These are phyloP conservation scores for Diaporthe amygdali DNA, from an alignment of 2,329 filamentous ascomycete species.

Conservation along the genomic window DNA sequence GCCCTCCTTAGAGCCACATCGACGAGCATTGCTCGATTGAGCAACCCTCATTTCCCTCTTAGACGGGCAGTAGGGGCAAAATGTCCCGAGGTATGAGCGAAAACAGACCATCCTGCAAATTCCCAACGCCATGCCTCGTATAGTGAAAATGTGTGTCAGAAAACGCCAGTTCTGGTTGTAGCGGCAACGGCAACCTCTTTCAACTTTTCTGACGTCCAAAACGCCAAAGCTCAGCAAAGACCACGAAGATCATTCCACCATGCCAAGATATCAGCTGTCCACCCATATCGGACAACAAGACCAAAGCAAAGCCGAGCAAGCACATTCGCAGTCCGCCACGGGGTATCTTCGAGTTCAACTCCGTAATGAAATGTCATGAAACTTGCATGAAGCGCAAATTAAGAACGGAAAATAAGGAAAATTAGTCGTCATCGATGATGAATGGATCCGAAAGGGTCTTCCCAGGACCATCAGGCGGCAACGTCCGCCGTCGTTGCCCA, in stretches of 20 bases:
- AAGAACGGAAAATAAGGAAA: not conserved
- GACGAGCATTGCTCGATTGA: not conserved
- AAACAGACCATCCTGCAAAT: not conserved
- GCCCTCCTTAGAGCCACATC: not conserved
- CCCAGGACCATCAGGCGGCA: not conserved
- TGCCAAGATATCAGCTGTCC: not conserved
- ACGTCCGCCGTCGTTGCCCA: not conserved
- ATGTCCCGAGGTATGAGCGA: not conserved
- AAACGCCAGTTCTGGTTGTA: not conserved
- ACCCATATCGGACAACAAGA: not conserved
- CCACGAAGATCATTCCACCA: not conserved
- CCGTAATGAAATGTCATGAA: not conserved
- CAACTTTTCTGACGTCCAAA: not conserved
- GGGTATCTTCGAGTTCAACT: constrained; percentile 14
- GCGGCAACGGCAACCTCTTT: not conserved
- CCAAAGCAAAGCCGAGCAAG: not conserved
- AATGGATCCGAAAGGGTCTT: not conserved
- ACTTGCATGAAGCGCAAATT: not conserved
- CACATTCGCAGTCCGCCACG: not conserved
- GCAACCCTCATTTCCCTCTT: not conserved
- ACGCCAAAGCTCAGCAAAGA: not conserved
- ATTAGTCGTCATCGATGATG: constrained; percentile 5
- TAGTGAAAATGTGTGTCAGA: not conserved
- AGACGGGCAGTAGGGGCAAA: not conserved
- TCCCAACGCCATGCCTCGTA: not conserved